Base-by-base conservation (phyloP, 306 rosid genomes). In the Cicer bijugum region DNA sequence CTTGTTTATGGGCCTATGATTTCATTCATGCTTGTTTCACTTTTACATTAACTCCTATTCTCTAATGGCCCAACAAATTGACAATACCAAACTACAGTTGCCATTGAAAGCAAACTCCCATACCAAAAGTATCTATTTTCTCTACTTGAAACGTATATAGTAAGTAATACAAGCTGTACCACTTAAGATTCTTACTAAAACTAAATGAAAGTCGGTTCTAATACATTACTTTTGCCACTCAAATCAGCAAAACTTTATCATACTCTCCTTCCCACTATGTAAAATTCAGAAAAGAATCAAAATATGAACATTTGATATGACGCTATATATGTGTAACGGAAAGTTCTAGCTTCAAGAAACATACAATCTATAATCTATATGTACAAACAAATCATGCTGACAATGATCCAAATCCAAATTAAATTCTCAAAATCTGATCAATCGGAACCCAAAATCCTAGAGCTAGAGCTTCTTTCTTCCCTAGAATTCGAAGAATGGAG, bases 381-480 rank as follows among this genome's bases (percentile, higher is more conserved):
- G 53, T 78, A 82, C 42, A 51, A 81, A 57, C 47, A 81, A 82
- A 59, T 60, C 57, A 51, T 71, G 45, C 42, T 15, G 35, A 69
- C 28, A 81, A 66, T 67, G 67, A 9, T 69, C 43, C 78, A 70
- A 80, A 12, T 12, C 43, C 76, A 70, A 80, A 12, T 12, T 17
- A 39, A 53, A 19, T 39, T 64, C 52, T 39, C 20, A 52, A 68
- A 51, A 51, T 67, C 63, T 28, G 35, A 28, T 62, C 75, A 75
- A 58, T 75, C 70, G 11, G 53, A 69, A 80, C 78, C 63, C 63
- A 69, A 57, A 45, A 70, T 45, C 79, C 72, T 69, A 46, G 83
- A 82, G 61, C 66, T 8, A 0, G 84, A 78, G 68, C 70, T 84
- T 86, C 71, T 78, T 12, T 74, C 83, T 23, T 79, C 84, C 76